Conservation (phyloP, 306 rosid genomes). For the Sicyos baderoa region DNA sequence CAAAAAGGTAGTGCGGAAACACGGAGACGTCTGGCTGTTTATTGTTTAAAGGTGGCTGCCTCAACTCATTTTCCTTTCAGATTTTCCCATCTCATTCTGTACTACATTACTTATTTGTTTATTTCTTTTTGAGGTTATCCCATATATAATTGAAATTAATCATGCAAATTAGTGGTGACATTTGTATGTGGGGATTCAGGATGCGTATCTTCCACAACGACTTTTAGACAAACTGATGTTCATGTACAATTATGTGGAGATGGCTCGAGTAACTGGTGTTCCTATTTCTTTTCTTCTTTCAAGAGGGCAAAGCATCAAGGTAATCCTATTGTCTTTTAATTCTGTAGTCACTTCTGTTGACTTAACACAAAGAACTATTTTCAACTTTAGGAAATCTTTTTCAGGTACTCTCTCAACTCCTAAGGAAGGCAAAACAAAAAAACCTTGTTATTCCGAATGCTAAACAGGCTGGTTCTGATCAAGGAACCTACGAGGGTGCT, state of each 20-base stretch:
- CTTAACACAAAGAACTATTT: constrained; percentile 9
- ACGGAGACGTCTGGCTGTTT: constrained; percentile 92
- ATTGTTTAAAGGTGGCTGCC: constrained; percentile 76
- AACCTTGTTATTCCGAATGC: constrained; percentile 75
- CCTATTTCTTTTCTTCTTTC: constrained; percentile 94
- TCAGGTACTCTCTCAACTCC: constrained; percentile 98
- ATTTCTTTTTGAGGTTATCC: background rate
- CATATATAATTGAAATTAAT: background rate
- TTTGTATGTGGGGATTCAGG: constrained; percentile 38
- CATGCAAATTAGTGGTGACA: background rate
- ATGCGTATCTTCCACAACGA: constrained; percentile 97
- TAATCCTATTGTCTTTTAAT: constrained; percentile 13
- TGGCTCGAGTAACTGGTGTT: constrained; percentile 99
- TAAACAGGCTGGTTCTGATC: constrained; percentile 93
- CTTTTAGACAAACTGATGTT: constrained; percentile 92
- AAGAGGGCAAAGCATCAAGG: constrained; percentile 97
- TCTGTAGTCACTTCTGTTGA: constrained; percentile 4
- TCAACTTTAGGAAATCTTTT: constrained; percentile 20
- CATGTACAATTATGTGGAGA: constrained; percentile 92
- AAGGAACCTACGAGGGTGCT: constrained; percentile 96
- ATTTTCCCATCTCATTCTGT: constrained; percentile 22
- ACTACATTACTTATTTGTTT: constrained; percentile 1
- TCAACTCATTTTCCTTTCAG: constrained; percentile 25
- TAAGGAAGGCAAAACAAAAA: constrained; percentile 90
- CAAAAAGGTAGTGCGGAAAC: constrained; percentile 98